These are phyloP conservation scores for Paecilomyces sp. DNA, from an alignment of 2,329 filamentous ascomycete species.

Conservation along the genomic window DNA sequence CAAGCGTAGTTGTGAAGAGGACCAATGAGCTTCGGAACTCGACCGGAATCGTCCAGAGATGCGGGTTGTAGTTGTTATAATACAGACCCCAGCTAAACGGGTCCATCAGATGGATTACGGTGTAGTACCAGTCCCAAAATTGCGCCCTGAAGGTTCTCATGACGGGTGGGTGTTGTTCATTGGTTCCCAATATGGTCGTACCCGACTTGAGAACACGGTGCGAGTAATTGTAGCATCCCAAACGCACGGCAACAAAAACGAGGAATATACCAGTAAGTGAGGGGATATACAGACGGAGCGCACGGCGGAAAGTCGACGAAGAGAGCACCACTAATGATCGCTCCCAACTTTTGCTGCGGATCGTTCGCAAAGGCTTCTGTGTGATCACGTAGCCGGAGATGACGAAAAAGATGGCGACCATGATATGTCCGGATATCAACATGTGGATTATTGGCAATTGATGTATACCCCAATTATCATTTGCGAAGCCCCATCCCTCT, in stretches of 20 bases:
- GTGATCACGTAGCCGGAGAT: conserved; percentile 44
- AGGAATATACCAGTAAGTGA: conserved; percentile 32
- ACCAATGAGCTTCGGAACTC: conserved; percentile 40
- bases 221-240: conserved; percentile 35
- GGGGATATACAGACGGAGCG: conserved; percentile 36
- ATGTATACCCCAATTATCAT: conserved; percentile 32
- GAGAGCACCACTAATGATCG: conserved; percentile 32
- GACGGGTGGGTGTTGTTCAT: conserved; percentile 37
- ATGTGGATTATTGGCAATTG: conserved; percentile 37
- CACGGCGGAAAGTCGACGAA: conserved; percentile 38
- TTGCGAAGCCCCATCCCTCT: conserved; percentile 33
- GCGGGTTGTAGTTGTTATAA: conserved; percentile 39
- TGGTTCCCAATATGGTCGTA: conserved; percentile 31
- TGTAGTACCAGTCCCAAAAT: conserved; percentile 28
- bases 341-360: conserved; percentile 30
- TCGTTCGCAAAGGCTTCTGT: conserved; percentile 33
- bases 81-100: conserved; percentile 32
- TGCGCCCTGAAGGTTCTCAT: conserved; percentile 25
- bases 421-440: conserved; percentile 39
- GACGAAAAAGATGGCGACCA: conserved; percentile 43
- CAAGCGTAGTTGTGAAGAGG: conserved; percentile 35
- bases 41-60: conserved; percentile 41
- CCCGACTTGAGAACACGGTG: conserved; percentile 27
- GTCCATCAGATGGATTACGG: conserved; percentile 27
- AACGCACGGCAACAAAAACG: conserved; percentile 34